Evolutionary conservation across 805 yeast genomes (phyloP).

Genomic region (Wickerhamiella lipophila): DNA sequence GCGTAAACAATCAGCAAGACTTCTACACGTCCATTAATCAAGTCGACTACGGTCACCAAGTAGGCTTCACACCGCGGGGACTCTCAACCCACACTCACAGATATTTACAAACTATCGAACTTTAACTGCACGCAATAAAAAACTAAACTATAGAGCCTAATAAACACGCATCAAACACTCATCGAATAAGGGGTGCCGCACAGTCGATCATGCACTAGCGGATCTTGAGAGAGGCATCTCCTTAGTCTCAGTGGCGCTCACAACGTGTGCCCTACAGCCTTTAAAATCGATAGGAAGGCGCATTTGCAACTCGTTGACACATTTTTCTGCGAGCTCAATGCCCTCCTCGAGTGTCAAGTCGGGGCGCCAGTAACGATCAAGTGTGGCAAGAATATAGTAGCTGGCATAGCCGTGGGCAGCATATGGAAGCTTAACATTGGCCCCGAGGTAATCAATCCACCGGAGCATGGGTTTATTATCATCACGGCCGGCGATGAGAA

Average conservation of each 20-base stretch:
- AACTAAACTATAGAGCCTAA: too few species aligned
- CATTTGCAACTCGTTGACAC: constrained; percentile 63
- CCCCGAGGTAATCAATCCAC: constrained; percentile 90
- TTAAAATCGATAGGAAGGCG: constrained; percentile 93
- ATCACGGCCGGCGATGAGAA: constrained; percentile 79
- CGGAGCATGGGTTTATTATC: constrained; percentile 53
- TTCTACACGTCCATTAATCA: too few species aligned
- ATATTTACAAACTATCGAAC: too few species aligned
- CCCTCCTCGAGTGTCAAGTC: constrained; percentile 73
- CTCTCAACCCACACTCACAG: too few species aligned
- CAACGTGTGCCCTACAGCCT: constrained; percentile 60
- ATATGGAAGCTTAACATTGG: constrained; percentile 81
- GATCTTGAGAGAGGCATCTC: not conserved
- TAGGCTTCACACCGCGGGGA: too few species aligned
- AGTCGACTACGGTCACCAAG: too few species aligned
- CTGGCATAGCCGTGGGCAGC: constrained; percentile 99
- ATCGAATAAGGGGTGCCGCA: too few species aligned
- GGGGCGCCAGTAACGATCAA: constrained; percentile 78
- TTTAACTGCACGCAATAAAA: too few species aligned
- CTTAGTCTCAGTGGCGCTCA: constrained; percentile 46
- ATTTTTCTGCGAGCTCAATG: constrained; percentile 51
- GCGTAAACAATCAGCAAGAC: too few species aligned
- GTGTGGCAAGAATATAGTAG: constrained; percentile 75
- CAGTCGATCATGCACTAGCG: not conserved
- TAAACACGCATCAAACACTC: too few species aligned